phyloP scores from a whole-genome alignment of 306 rosid species.

The Rosa multiflora region DNA sequence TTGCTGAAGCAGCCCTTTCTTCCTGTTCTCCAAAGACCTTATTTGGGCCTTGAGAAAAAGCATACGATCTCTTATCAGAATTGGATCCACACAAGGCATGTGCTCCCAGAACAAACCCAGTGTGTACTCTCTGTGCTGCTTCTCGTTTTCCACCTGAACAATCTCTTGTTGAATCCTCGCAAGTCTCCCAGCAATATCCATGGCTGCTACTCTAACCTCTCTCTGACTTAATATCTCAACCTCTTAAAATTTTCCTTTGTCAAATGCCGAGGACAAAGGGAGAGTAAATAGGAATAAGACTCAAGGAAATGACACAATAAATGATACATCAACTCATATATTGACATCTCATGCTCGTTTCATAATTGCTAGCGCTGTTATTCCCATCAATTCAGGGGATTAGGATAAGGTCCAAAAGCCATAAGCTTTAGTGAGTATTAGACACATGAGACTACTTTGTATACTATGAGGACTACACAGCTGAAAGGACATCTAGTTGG shows the following conservation, averaged over 20 bases:
- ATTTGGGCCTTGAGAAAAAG: not conserved
- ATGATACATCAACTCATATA: not conserved
- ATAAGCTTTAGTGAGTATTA: not conserved
- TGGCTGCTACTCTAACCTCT: not conserved
- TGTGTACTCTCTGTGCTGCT: not conserved
- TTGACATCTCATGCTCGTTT: conserved; percentile 1
- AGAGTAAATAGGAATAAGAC: not conserved
- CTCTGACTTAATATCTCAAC: not conserved
- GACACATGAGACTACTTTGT: not conserved
- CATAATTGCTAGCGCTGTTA: not conserved
- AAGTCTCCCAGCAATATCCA: conserved; percentile 2
- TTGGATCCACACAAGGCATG: not conserved
- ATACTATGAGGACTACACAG: not conserved
- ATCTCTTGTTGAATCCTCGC: not conserved
- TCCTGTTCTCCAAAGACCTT: not conserved
- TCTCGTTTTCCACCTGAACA: not conserved
- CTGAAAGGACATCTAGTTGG: conserved; percentile 1
- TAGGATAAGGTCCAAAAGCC: not conserved
- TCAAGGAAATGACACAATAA: not conserved
- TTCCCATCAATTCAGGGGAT: conserved; percentile 5
- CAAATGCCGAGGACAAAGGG: not conserved
- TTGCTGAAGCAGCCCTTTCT: not conserved
- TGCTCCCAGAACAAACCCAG: conserved; percentile 14
- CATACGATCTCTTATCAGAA: not conserved
- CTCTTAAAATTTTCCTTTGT: not conserved